Evolutionary conservation across 177 flowering plant species (phyloP), one percentile per base, ranked within the genome.

Genomic region (Vitis hybrid): DNA sequence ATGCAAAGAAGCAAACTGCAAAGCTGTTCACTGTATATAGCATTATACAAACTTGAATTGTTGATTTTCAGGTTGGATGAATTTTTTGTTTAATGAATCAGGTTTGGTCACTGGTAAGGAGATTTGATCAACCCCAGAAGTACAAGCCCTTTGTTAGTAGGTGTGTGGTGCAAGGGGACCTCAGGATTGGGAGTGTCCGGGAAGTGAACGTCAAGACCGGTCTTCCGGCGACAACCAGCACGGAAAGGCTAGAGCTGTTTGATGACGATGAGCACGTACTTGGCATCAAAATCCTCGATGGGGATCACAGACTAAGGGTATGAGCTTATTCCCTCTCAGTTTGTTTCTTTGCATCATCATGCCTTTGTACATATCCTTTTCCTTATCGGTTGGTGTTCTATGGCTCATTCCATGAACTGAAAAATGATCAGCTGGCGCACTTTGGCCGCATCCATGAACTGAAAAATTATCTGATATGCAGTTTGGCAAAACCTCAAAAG

Each of bases 241-340:
- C 80, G 2, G 88, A 87, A 70, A 69, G 84, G 65, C 64, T 87
- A 60, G 90, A 87, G 51, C 70, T 60, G 47, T 83, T 87, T 14
- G 80, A 87, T 49, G 90, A 87, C 17, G 85, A 85, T 9, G 78
- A 79, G 59, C 90, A 85, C 71, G 79, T 87, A 20, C 81, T 83
- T 8, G 77, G 82, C 28, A 73, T 85, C 73, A 78, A 71, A 19
- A 79, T 87, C 44, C 81, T 87, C 59, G 90, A 87, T 22, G 90
- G 90, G 0, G 90, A 87, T 82, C 90, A 87, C 64, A 75, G 90
- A 55, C 84, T 87, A 2, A 74, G 12, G 79, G 87, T 84, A 74
- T 33, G 13, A n/a, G 49, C 66, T 59, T 51, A 1, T 47, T 22
- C 47, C 22, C 13, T 2, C n/a, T 59, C 44, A 8, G 61, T 62